These are phyloP conservation scores for Eucalyptus cloeziana DNA, from an alignment of 345 rosid species.

Conservation along the genomic window DNA sequence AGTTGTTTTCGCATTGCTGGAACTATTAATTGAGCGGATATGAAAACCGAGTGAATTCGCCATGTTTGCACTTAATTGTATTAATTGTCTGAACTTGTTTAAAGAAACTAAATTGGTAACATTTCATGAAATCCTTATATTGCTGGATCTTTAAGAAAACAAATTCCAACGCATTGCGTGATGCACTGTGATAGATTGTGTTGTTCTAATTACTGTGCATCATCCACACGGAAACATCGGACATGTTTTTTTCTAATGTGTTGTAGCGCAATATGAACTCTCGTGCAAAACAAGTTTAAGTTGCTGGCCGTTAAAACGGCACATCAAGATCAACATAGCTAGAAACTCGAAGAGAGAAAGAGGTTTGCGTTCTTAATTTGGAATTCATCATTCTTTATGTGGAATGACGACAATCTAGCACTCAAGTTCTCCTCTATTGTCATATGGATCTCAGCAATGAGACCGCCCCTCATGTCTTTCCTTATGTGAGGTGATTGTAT, in stretches of 20 bases:
- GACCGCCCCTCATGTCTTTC: too few species aligned
- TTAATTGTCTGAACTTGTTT: neutral
- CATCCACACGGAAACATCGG: neutral
- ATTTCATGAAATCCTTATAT: neutral
- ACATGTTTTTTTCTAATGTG: neutral
- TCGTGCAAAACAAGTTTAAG: neutral
- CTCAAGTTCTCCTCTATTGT: too few species aligned
- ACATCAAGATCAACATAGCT: too few species aligned
- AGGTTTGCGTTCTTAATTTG: too few species aligned
- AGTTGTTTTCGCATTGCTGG: neutral
- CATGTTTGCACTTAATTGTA: neutral
- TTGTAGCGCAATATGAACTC: neutral
- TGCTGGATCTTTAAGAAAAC: neutral
- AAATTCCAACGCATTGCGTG: neutral
- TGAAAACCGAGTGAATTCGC: neutral
- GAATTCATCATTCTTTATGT: too few species aligned
- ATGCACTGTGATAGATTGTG: neutral
- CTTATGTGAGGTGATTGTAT: too few species aligned
- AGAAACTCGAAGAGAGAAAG: too few species aligned
- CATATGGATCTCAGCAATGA: too few species aligned
- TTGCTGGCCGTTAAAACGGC: too few species aligned
- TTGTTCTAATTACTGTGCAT: neutral
- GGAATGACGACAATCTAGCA: too few species aligned
- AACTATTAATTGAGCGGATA: neutral
- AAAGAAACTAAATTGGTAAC: neutral